phyloP scores from a whole-genome alignment of 805 yeast species.

The Komagataella populi region DNA sequence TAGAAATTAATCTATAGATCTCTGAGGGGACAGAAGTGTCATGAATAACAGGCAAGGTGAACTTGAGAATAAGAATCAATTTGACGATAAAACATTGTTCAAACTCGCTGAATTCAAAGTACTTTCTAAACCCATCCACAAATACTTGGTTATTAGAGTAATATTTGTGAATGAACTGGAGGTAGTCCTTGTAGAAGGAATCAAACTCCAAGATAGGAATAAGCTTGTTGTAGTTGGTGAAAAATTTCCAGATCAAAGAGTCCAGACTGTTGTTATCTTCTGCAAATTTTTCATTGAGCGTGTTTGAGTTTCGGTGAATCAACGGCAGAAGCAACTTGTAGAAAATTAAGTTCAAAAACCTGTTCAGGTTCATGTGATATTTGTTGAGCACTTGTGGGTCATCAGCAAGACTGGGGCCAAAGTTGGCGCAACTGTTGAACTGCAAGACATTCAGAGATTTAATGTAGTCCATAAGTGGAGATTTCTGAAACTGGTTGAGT shows the following conservation, averaged over 20 bases:
- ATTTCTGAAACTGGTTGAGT: neutral
- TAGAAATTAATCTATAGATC: constrained; percentile 17
- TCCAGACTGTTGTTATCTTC: constrained; percentile 25
- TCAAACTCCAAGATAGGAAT: constrained; percentile 43
- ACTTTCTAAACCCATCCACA: constrained; percentile 25
- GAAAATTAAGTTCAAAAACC: constrained; percentile 18
- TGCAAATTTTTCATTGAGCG: constrained; percentile 9
- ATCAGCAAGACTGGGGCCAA: constrained; percentile 2
- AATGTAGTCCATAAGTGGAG: neutral
- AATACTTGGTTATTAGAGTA: constrained; percentile 24
- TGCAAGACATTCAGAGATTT: neutral
- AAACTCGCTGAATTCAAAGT: constrained; percentile 16
- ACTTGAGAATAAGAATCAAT: constrained; percentile 39
- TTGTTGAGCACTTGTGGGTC: constrained; percentile 12
- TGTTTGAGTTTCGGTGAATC: constrained; percentile 6
- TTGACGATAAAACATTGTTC: constrained; percentile 29
- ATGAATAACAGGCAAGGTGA: constrained; percentile 18
- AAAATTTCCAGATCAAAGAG: constrained; percentile 31
- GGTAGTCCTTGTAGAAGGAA: constrained; percentile 36
- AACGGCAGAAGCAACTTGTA: constrained; percentile 20
- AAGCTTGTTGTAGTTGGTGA: constrained; percentile 36
- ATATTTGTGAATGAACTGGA: constrained; percentile 29
- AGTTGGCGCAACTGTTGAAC: neutral
- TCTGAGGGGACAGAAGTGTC: constrained; percentile 22
- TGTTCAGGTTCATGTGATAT: constrained; percentile 21